Base-by-base conservation (phyloP, 495 filamentous ascomycete species). In the Talaromyces proteolyticus region DNA sequence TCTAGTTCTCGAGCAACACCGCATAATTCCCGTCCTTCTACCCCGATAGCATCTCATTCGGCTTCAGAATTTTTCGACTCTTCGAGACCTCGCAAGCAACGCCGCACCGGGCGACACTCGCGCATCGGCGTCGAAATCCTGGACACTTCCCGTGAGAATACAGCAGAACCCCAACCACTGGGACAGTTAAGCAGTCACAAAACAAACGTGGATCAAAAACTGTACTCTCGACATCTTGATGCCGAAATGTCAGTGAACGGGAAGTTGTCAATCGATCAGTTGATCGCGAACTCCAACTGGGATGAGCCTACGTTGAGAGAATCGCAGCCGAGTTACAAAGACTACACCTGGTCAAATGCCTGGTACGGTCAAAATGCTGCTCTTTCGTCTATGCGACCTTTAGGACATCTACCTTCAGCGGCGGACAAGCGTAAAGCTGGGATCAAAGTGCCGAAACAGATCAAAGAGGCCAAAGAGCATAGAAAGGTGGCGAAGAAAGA, bases 301-400 rank as follows among this genome's bases (percentile, higher is more conserved):
- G 64, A 77, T 40, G 89, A 94, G 65, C 89, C 89, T 3, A 73
- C 80, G 6, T 55, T 85, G 34, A 77, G 82, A 54, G 67, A 73
- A 22, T 82, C 86, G 53, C 65, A 63, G 21, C 78, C 89, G 2
- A 88, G 84, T 53, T 92, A 82, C 61, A 73, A 78, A 63, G 89
- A 92, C 49, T 75, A 72, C 16, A 61, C 64, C n/a, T 63, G 63
- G 61, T 66, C 61, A 22, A 53, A 23, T 19, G 55, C 61, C n/a
- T 65, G 51, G 18, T 58, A 44, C 41, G 53, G 55, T n/a, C 19
- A 25, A 11, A 67, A 67, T 48, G 54, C 58, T 21, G 55, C 64
- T 4, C 53, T 67, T 19, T 44, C 53, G 17, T 61, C 59, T 12
- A 67, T 67, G 64, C 60, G 60, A 18, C 61, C 64, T 3, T 43